These are phyloP conservation scores for Cyathus striatus DNA, from an alignment of 768 basidiomycete genomes.

Conservation along the genomic window DNA sequence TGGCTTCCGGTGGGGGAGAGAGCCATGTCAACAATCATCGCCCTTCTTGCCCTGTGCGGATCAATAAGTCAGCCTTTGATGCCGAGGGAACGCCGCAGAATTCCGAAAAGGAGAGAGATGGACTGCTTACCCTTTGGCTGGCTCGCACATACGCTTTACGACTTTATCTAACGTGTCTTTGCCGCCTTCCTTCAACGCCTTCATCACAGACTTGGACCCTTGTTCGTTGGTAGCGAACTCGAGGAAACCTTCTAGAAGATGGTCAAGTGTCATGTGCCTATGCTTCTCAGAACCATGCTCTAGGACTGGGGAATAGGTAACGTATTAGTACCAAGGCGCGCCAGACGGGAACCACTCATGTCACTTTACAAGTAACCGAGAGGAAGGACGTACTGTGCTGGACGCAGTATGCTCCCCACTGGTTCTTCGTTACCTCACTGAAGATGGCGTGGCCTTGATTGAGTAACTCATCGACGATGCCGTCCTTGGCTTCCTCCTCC, in stretches of 20 bases:
- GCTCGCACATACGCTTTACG: constrained; percentile 81
- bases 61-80: not conserved
- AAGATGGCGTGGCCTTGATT: constrained; percentile 66
- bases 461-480: constrained; percentile 79
- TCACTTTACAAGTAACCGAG: not conserved
- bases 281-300: constrained; percentile 81
- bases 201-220: constrained; percentile 83
- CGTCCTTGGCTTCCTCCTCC: constrained; percentile 78
- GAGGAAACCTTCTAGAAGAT: constrained; percentile 69
- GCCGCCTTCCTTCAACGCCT: constrained; percentile 82
- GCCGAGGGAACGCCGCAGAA: not conserved
- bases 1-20: constrained; percentile 83
- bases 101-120: not conserved
- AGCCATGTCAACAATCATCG: constrained; percentile 84
- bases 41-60: constrained; percentile 47
- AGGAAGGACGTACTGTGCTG: constrained; percentile 65
- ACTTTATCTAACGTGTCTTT: constrained; percentile 70
- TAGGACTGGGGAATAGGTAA: constrained; percentile 43
- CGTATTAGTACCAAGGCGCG: not conserved
- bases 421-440: constrained; percentile 75
- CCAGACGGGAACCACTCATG: not conserved
- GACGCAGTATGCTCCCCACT: constrained; percentile 87
- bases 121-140: constrained; percentile 62
- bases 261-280: constrained; percentile 71
- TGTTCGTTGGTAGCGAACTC: constrained; percentile 81